Percentiles rank a stretch among this genome's conserved stretches.
Conservation (phyloP, 257 asterid genomes). For the Schizonepeta tenuifolia region DNA sequence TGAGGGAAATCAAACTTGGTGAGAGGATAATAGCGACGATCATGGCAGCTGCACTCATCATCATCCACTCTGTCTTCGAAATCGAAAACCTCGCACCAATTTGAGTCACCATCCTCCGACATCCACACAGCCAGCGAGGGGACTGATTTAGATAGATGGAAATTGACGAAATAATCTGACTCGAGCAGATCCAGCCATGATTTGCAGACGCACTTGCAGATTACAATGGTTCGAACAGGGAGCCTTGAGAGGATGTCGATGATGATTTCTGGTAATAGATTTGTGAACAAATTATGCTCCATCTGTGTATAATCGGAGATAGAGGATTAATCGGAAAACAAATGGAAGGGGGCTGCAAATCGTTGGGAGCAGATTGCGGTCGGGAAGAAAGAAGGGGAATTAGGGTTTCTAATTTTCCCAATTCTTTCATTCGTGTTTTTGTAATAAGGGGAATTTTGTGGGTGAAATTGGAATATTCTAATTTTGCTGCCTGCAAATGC, state of each 20-base stretch:
- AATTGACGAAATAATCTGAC: background rate
- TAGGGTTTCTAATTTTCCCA: too few species aligned
- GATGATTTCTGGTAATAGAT: conserved; percentile 27
- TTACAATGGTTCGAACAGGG: conserved; percentile 21
- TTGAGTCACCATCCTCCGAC: background rate
- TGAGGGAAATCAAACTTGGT: background rate
- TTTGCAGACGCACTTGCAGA: conserved; percentile 43
- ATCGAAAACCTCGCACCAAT: background rate
- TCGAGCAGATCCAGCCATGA: background rate
- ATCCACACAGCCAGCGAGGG: background rate
- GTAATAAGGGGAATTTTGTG: too few species aligned
- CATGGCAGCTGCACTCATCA: background rate
- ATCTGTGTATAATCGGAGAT: background rate
- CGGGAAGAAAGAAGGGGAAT: too few species aligned
- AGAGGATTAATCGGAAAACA: background rate
- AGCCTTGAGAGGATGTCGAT: conserved; percentile 41
- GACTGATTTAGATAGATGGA: background rate
- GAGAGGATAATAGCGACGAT: background rate
- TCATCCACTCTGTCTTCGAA: background rate
- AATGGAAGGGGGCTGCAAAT: background rate
- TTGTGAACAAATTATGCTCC: background rate
- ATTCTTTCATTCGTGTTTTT: too few species aligned
- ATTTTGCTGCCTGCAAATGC: too few species aligned
- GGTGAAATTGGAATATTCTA: too few species aligned
- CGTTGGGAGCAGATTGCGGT: too few species aligned